phyloP scores from a whole-genome alignment of 352 stramenopile genomes.

The Pythium oligandrum region DNA sequence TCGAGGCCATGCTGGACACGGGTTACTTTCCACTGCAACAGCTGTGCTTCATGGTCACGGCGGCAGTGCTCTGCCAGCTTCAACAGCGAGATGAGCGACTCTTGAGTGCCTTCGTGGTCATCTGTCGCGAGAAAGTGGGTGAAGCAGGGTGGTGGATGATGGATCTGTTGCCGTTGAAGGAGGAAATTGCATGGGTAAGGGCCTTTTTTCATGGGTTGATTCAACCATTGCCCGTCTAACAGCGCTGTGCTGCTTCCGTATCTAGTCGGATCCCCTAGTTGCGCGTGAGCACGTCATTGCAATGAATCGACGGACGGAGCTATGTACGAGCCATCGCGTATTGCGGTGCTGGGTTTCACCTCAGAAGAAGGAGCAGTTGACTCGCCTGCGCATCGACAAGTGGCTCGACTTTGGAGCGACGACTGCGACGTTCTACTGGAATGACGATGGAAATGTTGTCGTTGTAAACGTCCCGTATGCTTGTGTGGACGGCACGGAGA shows the following conservation, averaged over 20 bases:
- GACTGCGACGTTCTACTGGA: conserved; percentile 48
- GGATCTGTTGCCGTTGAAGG: conserved; percentile 25
- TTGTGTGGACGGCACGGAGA: conserved; percentile 36
- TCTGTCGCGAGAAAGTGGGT: conserved; percentile 15
- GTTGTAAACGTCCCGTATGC: conserved; percentile 53
- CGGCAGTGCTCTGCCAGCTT: conserved; percentile 32
- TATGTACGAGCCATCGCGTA: conserved; percentile 19
- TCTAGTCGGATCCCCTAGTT: conserved; percentile 21
- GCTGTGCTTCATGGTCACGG: conserved; percentile 48
- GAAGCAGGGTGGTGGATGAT: conserved; percentile 23
- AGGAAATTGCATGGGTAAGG: conserved; percentile 39
- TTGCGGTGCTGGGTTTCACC: conserved; percentile 25
- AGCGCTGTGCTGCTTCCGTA: background rate
- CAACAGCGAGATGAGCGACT: conserved; percentile 18
- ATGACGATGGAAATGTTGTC: conserved; percentile 27
- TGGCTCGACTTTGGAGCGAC: conserved; percentile 49
- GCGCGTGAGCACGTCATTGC: conserved; percentile 20
- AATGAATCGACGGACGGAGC: conserved; percentile 19
- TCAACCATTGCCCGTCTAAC: background rate
- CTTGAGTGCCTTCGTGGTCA: conserved; percentile 15
- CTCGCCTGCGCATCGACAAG: conserved; percentile 34
- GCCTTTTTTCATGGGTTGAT: background rate
- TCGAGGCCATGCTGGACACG: conserved; percentile 39
- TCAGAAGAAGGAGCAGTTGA: conserved; percentile 18
- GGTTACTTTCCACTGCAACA: conserved; percentile 65